These are phyloP conservation scores for Candida dajiaensis DNA, from an alignment of 805 yeast species.

Conservation along the genomic window DNA sequence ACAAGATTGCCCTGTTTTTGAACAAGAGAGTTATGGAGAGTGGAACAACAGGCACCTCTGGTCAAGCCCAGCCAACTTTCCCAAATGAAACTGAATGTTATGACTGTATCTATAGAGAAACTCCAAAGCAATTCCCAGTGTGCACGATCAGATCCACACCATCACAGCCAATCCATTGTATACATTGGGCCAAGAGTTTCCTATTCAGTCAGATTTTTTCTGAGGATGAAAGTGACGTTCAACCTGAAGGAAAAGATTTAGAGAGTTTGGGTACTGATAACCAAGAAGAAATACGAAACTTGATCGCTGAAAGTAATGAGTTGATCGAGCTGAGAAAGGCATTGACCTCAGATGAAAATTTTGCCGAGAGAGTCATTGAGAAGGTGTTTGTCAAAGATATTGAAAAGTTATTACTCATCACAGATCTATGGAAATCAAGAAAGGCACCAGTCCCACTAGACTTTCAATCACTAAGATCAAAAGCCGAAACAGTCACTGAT, in stretches of 20 bases:
- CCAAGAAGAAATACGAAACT: constrained; percentile 55
- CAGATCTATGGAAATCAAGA: constrained; percentile 73
- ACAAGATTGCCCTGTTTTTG: constrained; percentile 70
- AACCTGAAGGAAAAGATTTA: constrained; percentile 27
- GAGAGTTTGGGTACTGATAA: constrained; percentile 56
- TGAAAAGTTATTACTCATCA: constrained; percentile 61
- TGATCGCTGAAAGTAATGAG: constrained; percentile 64
- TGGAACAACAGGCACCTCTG: constrained; percentile 93
- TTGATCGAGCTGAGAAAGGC: constrained; percentile 42
- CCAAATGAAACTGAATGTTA: constrained; percentile 87
- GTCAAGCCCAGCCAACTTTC: constrained; percentile 88
- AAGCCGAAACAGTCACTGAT: constrained; percentile 11
- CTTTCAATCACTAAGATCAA: constrained; percentile 19
- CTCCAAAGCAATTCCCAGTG: constrained; percentile 89
- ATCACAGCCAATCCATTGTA: constrained; percentile 90
- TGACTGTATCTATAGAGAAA: constrained; percentile 81
- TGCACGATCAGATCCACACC: constrained; percentile 98
- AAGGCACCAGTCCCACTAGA: constrained; percentile 60
- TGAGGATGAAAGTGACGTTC: constrained; percentile 31
- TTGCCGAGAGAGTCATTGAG: constrained; percentile 39
- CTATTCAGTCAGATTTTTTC: constrained; percentile 77
- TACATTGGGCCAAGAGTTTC: constrained; percentile 96
- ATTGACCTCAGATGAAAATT: constrained; percentile 25
- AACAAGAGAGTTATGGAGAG: constrained; percentile 79
- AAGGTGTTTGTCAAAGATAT: constrained; percentile 75